These are phyloP conservation scores for Nevesoporus exiguus DNA, from an alignment of 768 basidiomycete genomes.

Conservation along the genomic window DNA sequence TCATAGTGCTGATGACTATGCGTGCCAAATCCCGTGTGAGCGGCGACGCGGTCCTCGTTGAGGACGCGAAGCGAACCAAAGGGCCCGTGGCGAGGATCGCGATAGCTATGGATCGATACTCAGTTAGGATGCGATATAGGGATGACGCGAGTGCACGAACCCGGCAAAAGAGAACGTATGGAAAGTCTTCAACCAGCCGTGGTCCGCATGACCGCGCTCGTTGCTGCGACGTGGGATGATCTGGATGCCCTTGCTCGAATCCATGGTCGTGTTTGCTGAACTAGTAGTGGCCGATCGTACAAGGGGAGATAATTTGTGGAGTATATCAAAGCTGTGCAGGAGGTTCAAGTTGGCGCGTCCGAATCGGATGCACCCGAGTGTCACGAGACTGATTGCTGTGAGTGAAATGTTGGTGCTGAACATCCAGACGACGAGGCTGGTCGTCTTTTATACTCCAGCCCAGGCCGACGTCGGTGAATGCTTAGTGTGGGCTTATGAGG, in stretches of 20 bases:
- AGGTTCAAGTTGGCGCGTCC: constrained; percentile 1
- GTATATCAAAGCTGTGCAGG: background rate
- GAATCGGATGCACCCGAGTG: constrained; percentile 1
- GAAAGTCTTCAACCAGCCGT: constrained; percentile 86
- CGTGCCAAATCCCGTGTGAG: constrained; percentile 78
- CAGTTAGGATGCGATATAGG: constrained; percentile 18
- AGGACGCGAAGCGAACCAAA: constrained; percentile 84
- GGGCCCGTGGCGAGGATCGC: constrained; percentile 49
- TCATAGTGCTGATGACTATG: constrained; percentile 85
- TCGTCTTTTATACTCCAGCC: constrained; percentile 19
- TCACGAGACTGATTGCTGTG: background rate
- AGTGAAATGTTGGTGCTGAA: background rate
- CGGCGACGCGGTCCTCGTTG: constrained; percentile 87
- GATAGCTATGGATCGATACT: constrained; percentile 44
- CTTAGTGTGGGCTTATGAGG: constrained; percentile 8
- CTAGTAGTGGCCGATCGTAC: background rate
- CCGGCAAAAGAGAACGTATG: constrained; percentile 77
- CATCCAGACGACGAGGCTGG: background rate
- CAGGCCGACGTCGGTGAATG: background rate
- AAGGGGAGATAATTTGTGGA: background rate
- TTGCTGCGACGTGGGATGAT: constrained; percentile 55
- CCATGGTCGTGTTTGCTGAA: constrained; percentile 13
- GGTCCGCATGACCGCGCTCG: constrained; percentile 70
- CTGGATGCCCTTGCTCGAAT: constrained; percentile 22
- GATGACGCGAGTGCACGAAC: constrained; percentile 36